Percentiles rank a stretch among this genome's conserved stretches.
Evolutionary conservation across 2,329 filamentous ascomycete species (phyloP).

Genomic region (Ceratocystiopsis sp.): DNA sequence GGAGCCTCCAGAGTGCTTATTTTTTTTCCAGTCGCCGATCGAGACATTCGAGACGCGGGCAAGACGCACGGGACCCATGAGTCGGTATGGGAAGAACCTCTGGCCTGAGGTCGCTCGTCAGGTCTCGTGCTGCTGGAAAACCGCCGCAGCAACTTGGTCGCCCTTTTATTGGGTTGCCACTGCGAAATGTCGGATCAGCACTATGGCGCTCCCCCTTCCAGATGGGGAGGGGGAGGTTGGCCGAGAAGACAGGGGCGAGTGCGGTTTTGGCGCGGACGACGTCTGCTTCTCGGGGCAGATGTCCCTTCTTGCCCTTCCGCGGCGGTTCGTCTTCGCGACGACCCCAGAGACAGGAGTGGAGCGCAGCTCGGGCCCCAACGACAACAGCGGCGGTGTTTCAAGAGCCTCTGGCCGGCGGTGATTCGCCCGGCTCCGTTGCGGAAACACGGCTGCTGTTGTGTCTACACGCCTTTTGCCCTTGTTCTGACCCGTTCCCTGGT

Average conservation of each 20-base stretch:
- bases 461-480: slow-evolving; percentile 15
- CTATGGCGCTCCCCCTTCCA: too few relatives aligned
- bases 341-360: slow-evolving; percentile 20
- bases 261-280: background rate
- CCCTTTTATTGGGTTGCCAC: background rate
- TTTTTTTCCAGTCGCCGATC: too few relatives aligned
- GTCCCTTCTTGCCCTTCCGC: too few relatives aligned
- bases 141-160: too few relatives aligned
- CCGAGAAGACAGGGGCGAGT: background rate
- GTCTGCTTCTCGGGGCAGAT: background rate
- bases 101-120: slow-evolving; percentile 58
- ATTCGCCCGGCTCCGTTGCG: slow-evolving; percentile 2
- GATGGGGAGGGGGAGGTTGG: too few relatives aligned
- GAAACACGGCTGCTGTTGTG: slow-evolving; percentile 22
- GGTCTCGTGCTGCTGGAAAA: slow-evolving; percentile 43
- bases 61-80: slow-evolving; percentile 52
- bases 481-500: slow-evolving; percentile 24
- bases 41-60: slow-evolving; percentile 12
- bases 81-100: slow-evolving; percentile 60
- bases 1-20: too few relatives aligned
- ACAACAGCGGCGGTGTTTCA: slow-evolving; percentile 25
- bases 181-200: too few relatives aligned
- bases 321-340: slow-evolving; percentile 1
- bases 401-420: background rate
- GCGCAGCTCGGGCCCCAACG: slow-evolving; percentile 31